These are phyloP conservation scores for Saussurea involucrata DNA, from an alignment of 129 eudicot genomes.

Conservation along the genomic window DNA sequence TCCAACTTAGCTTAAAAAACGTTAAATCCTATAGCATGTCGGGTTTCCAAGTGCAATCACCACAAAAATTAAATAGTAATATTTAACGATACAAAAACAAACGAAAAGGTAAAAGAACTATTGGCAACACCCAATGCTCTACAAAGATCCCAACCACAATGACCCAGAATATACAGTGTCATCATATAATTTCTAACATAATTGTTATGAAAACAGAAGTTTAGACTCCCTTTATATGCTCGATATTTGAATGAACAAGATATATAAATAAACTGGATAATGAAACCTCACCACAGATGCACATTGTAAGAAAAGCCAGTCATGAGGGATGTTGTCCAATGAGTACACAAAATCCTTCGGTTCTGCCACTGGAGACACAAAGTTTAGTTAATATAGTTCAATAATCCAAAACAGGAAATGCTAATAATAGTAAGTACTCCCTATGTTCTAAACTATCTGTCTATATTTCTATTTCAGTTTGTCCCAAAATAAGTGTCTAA, in stretches of 20 bases:
- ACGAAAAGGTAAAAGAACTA: neutral
- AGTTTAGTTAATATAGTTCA: slow-evolving; percentile 3
- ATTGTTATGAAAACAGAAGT: neutral
- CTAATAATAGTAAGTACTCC: neutral
- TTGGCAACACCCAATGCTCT: neutral
- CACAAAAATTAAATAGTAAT: too few relatives aligned
- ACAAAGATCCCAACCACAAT: neutral
- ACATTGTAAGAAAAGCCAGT: slow-evolving; percentile 98
- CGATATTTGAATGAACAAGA: neutral
- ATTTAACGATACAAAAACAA: neutral
- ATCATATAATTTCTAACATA: neutral
- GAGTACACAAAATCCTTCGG: slow-evolving; percentile 80
- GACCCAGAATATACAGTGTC: neutral
- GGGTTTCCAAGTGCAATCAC: too few relatives aligned
- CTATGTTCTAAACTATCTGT: neutral
- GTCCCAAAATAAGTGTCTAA: neutral
- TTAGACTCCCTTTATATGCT: neutral
- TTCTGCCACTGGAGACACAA: slow-evolving; percentile 68
- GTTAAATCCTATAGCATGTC: too few relatives aligned
- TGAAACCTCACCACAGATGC: slow-evolving; percentile 80
- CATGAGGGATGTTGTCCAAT: slow-evolving; percentile 92
- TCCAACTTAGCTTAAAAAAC: too few relatives aligned
- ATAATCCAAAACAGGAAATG: neutral
- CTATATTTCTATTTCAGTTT: neutral
- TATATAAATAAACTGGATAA: neutral